Evolutionary conservation across 202 grass and related monocot genomes (phyloP), one percentile per base, ranked within the genome.

Genomic region (Hordeum pubiflorum): DNA sequence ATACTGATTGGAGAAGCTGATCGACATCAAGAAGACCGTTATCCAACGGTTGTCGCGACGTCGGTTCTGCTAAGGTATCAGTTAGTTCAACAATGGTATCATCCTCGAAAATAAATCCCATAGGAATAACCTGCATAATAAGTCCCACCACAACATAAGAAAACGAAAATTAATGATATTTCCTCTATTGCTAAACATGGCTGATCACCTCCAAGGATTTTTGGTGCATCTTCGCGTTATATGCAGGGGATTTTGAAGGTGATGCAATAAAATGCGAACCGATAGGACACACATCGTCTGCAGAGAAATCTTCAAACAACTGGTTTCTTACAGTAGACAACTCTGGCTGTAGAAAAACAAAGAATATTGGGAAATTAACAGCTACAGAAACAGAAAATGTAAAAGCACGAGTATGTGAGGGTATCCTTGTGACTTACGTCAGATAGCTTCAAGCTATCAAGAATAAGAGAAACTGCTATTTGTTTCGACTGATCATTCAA

Each of bases 1-100:
- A 46, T 93, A 93, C 96, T 40, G 92, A 95, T 86, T 98, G 84
- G 2, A 98, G 85, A 75, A 98, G 89, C 69, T 88, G 85, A 63
- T 91, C 76, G 58, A 91, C 88, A 80, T 86, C 91, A 66, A 95
- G 81, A 83, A 93, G 63, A 39, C 75, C 85, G 17, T 64, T 85
- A 55, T 89, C 80, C 80, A 36, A 71, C 3, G 55, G 56, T 54
- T 89, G 57, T 24, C 22, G 84, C 9, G 56, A 65, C 55, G 73
- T 77, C 59, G 86, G 59, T 83, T 91, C 90, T 76, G 32, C 80
- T 63, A 56, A 72, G 64, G 68, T 83, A 5, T 91, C 88, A 76
- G 46, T 50, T 50, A 78, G 43, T 89, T 98, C 96, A 38, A 46
- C 46, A 43, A 95, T 72, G 9, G 82, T 81, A 81, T 98, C 96